These are phyloP conservation scores for Kondoa malvinella DNA, from an alignment of 768 basidiomycete species.

Conservation along the genomic window DNA sequence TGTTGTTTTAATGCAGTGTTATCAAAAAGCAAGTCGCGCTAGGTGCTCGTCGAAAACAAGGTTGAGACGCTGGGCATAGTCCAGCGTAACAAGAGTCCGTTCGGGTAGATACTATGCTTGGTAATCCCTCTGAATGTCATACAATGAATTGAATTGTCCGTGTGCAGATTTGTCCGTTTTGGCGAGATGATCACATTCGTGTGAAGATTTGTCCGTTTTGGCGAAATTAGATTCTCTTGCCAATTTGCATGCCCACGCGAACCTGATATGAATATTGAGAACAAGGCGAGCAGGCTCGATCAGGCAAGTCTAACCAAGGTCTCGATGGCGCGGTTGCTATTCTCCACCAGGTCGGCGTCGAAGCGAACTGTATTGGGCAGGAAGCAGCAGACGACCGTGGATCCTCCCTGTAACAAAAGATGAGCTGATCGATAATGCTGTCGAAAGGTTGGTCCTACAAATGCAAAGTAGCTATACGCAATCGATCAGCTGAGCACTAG, in stretches of 20 bases:
- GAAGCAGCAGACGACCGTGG: constrained; percentile 60
- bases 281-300: background rate
- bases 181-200: no score
- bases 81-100: no score
- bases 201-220: no score
- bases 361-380: constrained; percentile 69
- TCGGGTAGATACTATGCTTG: no score
- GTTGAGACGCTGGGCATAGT: no score
- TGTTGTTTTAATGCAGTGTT: background rate
- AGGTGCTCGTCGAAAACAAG: no score
- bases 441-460: no score
- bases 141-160: no score
- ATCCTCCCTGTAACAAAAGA: no score
- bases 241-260: constrained; percentile 18
- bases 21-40: background rate
- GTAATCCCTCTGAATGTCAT: no score
- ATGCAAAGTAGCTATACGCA: constrained; percentile 57
- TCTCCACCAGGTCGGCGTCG: constrained; percentile 37
- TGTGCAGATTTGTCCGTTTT: no score
- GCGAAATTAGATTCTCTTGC: constrained; percentile 1
- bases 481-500: background rate
- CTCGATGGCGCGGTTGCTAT: constrained; percentile 2
- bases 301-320: background rate
- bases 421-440: no score
- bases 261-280: constrained; percentile 10